Conservation (phyloP, 73 alveolate genomes). For the Tetrahymena thermophila region DNA sequence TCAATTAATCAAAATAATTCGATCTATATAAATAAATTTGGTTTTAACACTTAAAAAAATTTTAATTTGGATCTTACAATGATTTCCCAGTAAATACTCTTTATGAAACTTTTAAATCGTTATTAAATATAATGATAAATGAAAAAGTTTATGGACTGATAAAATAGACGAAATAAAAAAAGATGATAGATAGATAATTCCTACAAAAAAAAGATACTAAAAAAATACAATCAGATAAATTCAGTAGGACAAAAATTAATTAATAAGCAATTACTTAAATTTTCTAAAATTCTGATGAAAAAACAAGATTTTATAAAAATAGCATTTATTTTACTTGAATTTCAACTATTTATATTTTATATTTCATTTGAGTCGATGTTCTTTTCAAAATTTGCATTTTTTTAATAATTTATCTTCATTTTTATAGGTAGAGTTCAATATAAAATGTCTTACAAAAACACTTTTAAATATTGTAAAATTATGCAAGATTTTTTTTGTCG, state of each 20-base stretch:
- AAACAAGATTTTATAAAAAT: neutral
- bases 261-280: neutral
- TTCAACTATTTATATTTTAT: neutral
- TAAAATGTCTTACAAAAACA: too few relatives aligned
- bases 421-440: neutral
- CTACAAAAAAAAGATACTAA: neutral
- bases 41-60: too few relatives aligned
- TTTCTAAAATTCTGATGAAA: neutral
- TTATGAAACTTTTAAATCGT: too few relatives aligned
- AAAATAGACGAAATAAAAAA: neutral
- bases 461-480: too few relatives aligned
- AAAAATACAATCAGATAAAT: too few relatives aligned
- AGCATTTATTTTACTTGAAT: neutral
- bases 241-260: neutral
- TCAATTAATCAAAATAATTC: too few relatives aligned
- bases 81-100: too few relatives aligned
- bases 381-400: neutral
- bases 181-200: neutral
- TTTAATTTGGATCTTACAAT: too few relatives aligned
- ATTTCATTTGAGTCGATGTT: neutral
- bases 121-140: too few relatives aligned
- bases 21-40: neutral
- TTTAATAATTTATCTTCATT: too few relatives aligned
- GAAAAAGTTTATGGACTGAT: too few relatives aligned
- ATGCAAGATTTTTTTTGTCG: neutral